A percentile compares a stretch with the other conserved stretches of the same genome.
phyloP scores from a whole-genome alignment of 106 monocot genomes.

The Gastrodia elata region DNA sequence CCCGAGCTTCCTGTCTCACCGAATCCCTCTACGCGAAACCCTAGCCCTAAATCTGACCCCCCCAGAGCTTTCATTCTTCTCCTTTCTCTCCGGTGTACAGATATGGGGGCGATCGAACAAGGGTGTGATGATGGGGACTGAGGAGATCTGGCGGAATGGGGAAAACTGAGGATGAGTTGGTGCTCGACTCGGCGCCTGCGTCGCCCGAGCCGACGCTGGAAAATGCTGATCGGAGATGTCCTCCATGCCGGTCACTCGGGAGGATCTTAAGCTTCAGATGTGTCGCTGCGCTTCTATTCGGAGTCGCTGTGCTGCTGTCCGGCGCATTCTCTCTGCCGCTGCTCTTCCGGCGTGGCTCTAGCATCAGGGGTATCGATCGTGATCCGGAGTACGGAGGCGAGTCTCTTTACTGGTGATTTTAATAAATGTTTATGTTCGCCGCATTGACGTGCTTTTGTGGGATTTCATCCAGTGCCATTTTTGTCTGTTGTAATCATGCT shows the following conservation, averaged over 20 bases:
- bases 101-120: constrained; percentile 6
- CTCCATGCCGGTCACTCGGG: constrained; percentile 29
- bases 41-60: constrained; percentile 13
- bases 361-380: constrained; percentile 11
- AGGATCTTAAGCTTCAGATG: constrained; percentile 27
- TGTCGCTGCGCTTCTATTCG: constrained; percentile 33
- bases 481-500: background rate
- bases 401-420: background rate
- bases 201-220: constrained; percentile 5
- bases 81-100: background rate
- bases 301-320: constrained; percentile 49
- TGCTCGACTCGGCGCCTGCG: background rate
- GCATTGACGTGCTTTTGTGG: background rate
- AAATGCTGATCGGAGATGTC: constrained; percentile 14
- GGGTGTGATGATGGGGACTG: constrained; percentile 9
- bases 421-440: background rate
- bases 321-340: constrained; percentile 69
- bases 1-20: background rate
- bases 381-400: constrained; percentile 33
- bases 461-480: background rate
- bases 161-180: constrained; percentile 39
- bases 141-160: constrained; percentile 30
- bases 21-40: constrained; percentile 2
- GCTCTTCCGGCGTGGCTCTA: constrained; percentile 19
- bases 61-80: background rate